phyloP scores from a whole-genome alignment of 306 rosid genomes.

The Urtica urens region DNA sequence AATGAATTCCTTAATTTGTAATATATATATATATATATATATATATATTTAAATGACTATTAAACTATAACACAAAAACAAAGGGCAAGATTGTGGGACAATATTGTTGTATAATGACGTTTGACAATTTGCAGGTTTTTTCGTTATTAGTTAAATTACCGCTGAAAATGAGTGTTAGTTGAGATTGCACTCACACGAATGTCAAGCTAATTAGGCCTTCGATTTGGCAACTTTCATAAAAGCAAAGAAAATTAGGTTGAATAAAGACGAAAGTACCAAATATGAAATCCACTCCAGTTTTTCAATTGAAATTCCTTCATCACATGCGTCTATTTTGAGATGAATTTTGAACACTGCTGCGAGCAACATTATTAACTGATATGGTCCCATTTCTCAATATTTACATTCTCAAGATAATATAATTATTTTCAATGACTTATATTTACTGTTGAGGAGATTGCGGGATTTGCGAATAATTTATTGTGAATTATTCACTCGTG shows the following conservation, averaged over 20 bases:
- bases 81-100: no score
- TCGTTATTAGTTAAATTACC: no score
- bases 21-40: no score
- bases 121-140: no score
- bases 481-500: constrained; percentile 10
- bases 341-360: neutral
- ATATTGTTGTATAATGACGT: no score
- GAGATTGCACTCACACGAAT: no score
- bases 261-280: neutral
- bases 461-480: neutral
- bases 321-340: constrained; percentile 1
- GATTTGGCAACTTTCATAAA: neutral
- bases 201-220: neutral
- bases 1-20: no score
- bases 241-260: neutral
- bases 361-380: neutral
- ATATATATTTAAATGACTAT: no score
- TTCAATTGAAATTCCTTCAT: neutral
- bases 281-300: constrained; percentile 1
- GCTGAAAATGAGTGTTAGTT: no score
- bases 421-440: neutral
- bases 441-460: constrained; percentile 6
- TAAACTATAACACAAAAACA: no score
- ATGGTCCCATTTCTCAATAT: neutral
- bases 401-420: neutral